Evolutionary conservation across 495 filamentous ascomycete species (phyloP), one percentile per base, ranked within the genome.

Genomic region (Penicillium lagena): DNA sequence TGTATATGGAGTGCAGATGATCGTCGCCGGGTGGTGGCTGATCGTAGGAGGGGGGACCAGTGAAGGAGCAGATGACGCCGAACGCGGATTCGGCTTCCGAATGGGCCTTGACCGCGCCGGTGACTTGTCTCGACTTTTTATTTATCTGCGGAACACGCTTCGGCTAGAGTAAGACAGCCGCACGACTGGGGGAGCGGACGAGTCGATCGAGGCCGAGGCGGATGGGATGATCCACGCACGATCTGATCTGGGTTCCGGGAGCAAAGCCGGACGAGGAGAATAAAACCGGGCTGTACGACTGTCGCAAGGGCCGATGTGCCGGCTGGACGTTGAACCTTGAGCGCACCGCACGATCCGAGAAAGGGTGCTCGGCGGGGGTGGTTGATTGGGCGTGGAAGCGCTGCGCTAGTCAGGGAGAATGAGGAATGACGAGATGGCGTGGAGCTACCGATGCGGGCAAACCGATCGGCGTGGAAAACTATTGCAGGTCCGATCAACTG

Each of bases 1-100:
- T 70, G 65, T 63, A 70, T 60, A 63, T 68, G 64, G 56, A 62
- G 66, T 77, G 74, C 75, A 77, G 74, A 79, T 77, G 75, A 79
- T 77, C 73, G 72, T 67, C 73, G 50, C 38, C 49, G 42, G 49
- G 40, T 59, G 52, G 42, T 51, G 58, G 43, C 38, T 49, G 49
- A 46, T 49, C 39, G 22, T 27, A 36, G 56, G 56, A 49, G 49
- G 54, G 50, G 56, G 49, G 54, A 57, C 59, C 52, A 53, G 54
- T 37, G 42, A 45, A 59, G 51, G 55, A 45, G 64, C 66, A 71
- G 67, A 66, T 71, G 67, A 69, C 62, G 53, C 45, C 45, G 45
- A 64, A 66, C 27, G 46, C 45, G 52, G 45, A 56, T 66, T 60
- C 62, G 53, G 45, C 50, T 60, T 52, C 41, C 49, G 41, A 52